A percentile compares a stretch with the other conserved stretches of the same genome.
Conservation (phyloP, 768 basidiomycete genomes). For the Leccinellum rugosiceps region DNA sequence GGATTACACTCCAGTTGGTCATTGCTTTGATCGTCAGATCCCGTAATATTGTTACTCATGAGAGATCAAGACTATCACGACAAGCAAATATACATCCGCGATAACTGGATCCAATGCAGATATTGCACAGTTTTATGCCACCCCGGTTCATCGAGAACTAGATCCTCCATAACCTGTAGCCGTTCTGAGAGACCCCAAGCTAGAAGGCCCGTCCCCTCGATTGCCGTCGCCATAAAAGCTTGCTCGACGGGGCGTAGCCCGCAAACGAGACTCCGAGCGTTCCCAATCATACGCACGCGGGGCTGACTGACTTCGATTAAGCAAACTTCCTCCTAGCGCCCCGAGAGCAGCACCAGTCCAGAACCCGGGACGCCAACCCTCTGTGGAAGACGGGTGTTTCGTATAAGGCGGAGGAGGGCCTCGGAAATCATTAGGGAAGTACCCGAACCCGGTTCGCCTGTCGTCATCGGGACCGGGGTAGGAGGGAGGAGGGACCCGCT, state of each 20-base stretch:
- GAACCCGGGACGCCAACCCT: conserved; percentile 68
- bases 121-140: background rate
- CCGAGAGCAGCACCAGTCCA: conserved; percentile 82
- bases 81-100: background rate
- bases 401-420: conserved; percentile 60
- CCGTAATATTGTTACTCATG: background rate
- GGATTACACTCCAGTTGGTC: background rate
- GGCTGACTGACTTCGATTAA: conserved; percentile 39
- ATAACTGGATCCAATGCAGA: background rate
- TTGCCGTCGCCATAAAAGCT: conserved; percentile 37
- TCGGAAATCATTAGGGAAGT: conserved; percentile 52
- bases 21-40: background rate
- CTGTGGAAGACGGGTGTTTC: conserved; percentile 29
- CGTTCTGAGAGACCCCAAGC: conserved; percentile 65
- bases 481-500: conserved; percentile 23
- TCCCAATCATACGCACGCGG: conserved; percentile 58
- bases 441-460: conserved; percentile 34
- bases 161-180: conserved; percentile 84
- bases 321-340: conserved; percentile 58
- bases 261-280: conserved; percentile 35
- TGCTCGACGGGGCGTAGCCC: conserved; percentile 24
- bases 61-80: background rate
- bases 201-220: conserved; percentile 67
- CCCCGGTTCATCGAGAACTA: conserved; percentile 50
- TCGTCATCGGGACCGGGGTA: conserved; percentile 28